Evolutionary conservation across 176 grass and related monocot genomes (phyloP).

Genomic region (Ananas comosus): DNA sequence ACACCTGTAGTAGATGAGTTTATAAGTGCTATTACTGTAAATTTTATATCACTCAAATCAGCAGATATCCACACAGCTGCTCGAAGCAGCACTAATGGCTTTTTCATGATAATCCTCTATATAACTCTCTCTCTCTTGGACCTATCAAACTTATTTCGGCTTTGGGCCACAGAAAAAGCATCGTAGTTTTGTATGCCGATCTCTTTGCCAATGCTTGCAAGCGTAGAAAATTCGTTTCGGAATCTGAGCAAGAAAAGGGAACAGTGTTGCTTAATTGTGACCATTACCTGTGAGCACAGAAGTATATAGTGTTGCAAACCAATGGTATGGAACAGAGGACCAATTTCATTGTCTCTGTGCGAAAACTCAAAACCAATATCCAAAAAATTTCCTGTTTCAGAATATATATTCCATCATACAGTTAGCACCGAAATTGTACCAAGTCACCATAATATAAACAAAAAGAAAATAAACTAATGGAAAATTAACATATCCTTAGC

Average conservation of each 20-base stretch:
- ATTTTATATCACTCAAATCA: no score
- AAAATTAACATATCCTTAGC: neutral
- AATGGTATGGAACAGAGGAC: slow-evolving; percentile 66
- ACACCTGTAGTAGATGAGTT: slow-evolving; percentile 38
- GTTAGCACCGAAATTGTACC: neutral
- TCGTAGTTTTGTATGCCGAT: neutral
- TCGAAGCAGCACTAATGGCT: no score
- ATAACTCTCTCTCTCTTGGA: no score
- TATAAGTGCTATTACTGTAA: neutral
- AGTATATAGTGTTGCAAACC: slow-evolving; percentile 91
- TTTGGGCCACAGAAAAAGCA: no score
- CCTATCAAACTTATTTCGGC: no score
- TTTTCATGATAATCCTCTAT: no score
- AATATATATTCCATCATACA: slow-evolving; percentile 8
- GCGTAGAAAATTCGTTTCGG: neutral
- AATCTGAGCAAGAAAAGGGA: no score
- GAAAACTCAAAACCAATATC: slow-evolving; percentile 59
- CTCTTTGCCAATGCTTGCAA: neutral
- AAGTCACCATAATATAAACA: neutral
- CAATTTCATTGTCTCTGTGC: slow-evolving; percentile 41
- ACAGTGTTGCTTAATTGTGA: neutral
- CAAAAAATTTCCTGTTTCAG: slow-evolving; percentile 43
- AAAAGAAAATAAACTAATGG: neutral
- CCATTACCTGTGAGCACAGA: slow-evolving; percentile 76
- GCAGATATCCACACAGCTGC: no score